Evolutionary conservation across 768 basidiomycete species (phyloP).

Genomic region (Boletus sp.): DNA sequence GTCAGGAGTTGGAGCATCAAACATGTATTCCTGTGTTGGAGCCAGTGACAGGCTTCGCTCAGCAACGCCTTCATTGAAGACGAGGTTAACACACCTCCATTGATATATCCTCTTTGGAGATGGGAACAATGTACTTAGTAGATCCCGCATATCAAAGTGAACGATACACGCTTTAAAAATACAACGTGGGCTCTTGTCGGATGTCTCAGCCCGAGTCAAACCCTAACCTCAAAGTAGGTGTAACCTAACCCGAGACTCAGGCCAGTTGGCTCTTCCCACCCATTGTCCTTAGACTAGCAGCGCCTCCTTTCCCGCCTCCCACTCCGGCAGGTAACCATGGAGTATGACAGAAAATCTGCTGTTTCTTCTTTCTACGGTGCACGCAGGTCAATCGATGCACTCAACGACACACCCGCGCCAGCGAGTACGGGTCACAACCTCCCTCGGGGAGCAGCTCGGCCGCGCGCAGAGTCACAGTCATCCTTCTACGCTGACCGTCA

Average conservation of each 20-base stretch:
- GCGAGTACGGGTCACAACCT: constrained; percentile 15
- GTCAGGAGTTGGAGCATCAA: too few species aligned
- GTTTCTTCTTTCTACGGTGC: constrained; percentile 78
- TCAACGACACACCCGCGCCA: constrained; percentile 46
- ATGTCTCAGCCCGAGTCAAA: constrained; percentile 13
- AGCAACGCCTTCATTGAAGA: too few species aligned
- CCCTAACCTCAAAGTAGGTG: constrained; percentile 24
- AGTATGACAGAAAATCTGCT: constrained; percentile 73
- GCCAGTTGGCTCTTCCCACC: constrained; percentile 12
- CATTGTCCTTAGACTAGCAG: background rate
- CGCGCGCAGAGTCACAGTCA: constrained; percentile 67
- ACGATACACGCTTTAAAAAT: background rate
- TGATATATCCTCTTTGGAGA: too few species aligned
- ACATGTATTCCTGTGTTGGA: too few species aligned
- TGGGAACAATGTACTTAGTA: background rate
- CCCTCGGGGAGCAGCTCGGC: constrained; percentile 37
- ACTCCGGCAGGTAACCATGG: constrained; percentile 44
- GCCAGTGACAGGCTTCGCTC: too few species aligned
- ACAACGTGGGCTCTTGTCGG: background rate
- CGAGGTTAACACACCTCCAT: too few species aligned
- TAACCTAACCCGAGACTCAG: background rate
- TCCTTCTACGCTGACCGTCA: constrained; percentile 55
- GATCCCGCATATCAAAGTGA: background rate
- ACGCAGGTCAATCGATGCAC: constrained; percentile 61
- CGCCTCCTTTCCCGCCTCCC: background rate